Evolutionary conservation across 2,329 filamentous ascomycete species (phyloP), one percentile per base, ranked within the genome.

Genomic region (Madurella fahalii): DNA sequence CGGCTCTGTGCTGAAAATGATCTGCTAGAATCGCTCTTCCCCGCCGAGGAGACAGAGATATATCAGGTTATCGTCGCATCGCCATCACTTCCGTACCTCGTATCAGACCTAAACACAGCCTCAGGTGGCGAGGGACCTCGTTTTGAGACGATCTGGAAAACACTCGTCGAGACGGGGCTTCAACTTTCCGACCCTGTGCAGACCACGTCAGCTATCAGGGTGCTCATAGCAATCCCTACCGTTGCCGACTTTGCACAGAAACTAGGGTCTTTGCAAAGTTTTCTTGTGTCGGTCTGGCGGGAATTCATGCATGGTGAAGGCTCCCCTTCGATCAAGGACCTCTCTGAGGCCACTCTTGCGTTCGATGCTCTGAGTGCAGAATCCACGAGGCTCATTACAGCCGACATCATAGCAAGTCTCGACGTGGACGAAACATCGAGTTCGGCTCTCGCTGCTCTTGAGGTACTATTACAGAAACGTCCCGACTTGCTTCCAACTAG

Each of bases 11-110:
- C 68, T 2, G 58, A 63, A 2, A 63, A 62, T 2, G 63, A 65
- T 7, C 63, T 69, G 1, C 69, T 84, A 12, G 68, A 75, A 4
- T 64, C 72, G 0, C 69, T 78, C 15, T 69, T 84, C 2, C 67
- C 69, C 2, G 59, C 62, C 1, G 82, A 88, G 41, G 70, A 87
- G 4, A 69, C 75, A 17, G 72, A 81, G 1, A 74, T 85, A 57
- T 73, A 87, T 13, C 73, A 80, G 0, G 71, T 74, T 1, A 72
- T 94, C 15, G 71, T 92, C 2, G 70, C 79, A 2, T 91, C 89
- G 0, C 82, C 87, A 0, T 92, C 90, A 1, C 81, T 83, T 0
- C 70, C 79, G 2, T 79, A 85, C 48, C 69, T 96, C 0, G 73
- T 91, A 8, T 80, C 84, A 0, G 82, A 84, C 11, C 73, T 95